These are phyloP conservation scores for Naganishia randhawae DNA, from an alignment of 768 basidiomycete genomes.

Conservation along the genomic window DNA sequence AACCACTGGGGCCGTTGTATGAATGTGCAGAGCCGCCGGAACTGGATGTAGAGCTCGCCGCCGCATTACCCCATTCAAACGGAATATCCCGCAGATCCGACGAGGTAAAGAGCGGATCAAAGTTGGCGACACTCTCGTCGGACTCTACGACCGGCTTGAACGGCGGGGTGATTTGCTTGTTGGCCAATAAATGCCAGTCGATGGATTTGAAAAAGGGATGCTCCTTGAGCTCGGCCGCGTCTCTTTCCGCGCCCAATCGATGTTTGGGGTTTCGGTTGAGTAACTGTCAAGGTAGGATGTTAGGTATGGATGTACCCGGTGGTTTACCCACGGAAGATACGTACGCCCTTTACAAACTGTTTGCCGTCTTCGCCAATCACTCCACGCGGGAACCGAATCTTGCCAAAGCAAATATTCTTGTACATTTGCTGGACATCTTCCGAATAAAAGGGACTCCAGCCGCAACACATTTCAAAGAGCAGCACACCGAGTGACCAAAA, in stretches of 20 bases:
- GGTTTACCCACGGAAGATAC: constrained; percentile 49
- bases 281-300: constrained; percentile 58
- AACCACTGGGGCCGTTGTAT: constrained; percentile 39
- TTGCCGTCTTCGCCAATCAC: constrained; percentile 98
- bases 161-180: constrained; percentile 88
- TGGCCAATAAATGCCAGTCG: constrained; percentile 80
- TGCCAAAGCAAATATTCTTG: constrained; percentile 94
- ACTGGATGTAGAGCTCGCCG: constrained; percentile 39
- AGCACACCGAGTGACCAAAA: constrained; percentile 97
- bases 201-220: constrained; percentile 88
- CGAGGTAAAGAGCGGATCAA: constrained; percentile 94
- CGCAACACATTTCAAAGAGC: constrained; percentile 99
- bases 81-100: constrained; percentile 76
- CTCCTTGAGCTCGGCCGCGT: constrained; percentile 89
- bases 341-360: constrained; percentile 95
- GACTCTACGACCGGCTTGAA: constrained; percentile 98
- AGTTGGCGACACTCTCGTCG: constrained; percentile 96
- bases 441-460: constrained; percentile 99
- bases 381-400: constrained; percentile 94
- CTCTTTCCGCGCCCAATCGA: constrained; percentile 83
- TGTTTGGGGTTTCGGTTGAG: constrained; percentile 98
- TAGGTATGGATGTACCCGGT: not conserved
- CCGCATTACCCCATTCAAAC: constrained; percentile 53
- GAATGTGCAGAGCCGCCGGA: constrained; percentile 39
- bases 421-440: constrained; percentile 99